Percentiles rank a stretch among this genome's conserved stretches.
phyloP scores from a whole-genome alignment of 108 stramenopile species.

The Cyclotella sp. region DNA sequence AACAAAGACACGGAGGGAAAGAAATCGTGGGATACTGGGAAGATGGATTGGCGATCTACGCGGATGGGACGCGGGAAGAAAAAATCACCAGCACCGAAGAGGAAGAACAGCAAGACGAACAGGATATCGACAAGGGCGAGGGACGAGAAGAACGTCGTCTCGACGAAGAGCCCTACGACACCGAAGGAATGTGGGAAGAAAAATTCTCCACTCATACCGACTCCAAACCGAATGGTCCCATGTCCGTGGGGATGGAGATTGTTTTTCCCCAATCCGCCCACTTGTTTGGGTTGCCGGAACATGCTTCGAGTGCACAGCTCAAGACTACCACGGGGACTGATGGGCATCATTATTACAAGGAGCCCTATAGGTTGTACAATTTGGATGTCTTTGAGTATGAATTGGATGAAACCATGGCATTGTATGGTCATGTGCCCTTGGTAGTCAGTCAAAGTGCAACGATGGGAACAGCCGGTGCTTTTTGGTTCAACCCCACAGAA shows the following conservation, averaged over 20 bases:
- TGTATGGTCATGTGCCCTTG: conserved; percentile 96
- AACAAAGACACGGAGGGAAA: conserved; percentile 74
- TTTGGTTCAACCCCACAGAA: conserved; percentile 99
- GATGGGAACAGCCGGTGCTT: conserved; percentile 89
- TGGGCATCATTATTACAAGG: conserved; percentile 75
- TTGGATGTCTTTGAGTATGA: conserved; percentile 99
- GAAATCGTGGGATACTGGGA: conserved; percentile 94
- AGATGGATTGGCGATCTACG: conserved; percentile 91
- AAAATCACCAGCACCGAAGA: conserved; percentile 22
- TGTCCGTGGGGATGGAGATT: conserved; percentile 95
- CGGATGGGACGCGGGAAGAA: conserved; percentile 88
- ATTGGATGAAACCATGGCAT: conserved; percentile 96
- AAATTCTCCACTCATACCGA: conserved; percentile 91
- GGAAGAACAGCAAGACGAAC: conserved; percentile 47
- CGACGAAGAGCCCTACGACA: conserved; percentile 64
- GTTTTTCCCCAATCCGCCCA: conserved; percentile 81
- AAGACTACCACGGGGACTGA: conserved; percentile 79
- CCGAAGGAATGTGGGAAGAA: conserved; percentile 94
- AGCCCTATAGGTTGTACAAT: conserved; percentile 99
- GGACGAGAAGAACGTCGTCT: conserved; percentile 67
- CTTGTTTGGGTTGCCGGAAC: conserved; percentile 97
- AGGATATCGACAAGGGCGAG: conserved; percentile 52
- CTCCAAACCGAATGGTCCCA: conserved; percentile 91
- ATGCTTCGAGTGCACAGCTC: conserved; percentile 90
- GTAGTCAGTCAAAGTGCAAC: conserved; percentile 74